A percentile compares a stretch with the other conserved stretches of the same genome.
Conservation (phyloP, 1,139 yeast species). For the Blastobotrys persicus region DNA sequence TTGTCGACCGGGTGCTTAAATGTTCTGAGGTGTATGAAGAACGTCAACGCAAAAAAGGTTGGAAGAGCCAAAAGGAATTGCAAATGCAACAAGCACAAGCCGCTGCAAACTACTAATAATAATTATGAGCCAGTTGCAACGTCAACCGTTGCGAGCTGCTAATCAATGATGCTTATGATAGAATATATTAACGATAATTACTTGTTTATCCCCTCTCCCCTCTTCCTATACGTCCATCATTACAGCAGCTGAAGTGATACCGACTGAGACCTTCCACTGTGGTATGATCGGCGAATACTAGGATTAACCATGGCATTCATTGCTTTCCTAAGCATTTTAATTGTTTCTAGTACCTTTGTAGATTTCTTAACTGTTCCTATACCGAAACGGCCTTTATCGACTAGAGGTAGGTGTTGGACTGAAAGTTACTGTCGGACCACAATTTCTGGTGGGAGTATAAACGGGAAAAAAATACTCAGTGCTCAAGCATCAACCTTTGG, state of each 20-base stretch:
- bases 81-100: constrained; percentile 27
- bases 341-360: too few species aligned
- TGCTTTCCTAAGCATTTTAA: too few species aligned
- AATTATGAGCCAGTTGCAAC: not conserved
- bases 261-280: too few species aligned
- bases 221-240: too few species aligned
- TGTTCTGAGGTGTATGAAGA: constrained; percentile 71
- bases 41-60: constrained; percentile 74
- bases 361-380: too few species aligned
- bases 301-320: too few species aligned
- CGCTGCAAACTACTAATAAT: not conserved
- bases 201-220: too few species aligned
- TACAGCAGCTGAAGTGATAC: too few species aligned
- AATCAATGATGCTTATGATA: not conserved
- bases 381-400: too few species aligned
- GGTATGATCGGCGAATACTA: too few species aligned
- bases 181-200: not conserved
- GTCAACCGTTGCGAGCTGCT: not conserved
- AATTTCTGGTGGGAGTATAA: not conserved
- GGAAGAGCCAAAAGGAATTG: constrained; percentile 54
- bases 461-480: not conserved
- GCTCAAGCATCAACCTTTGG: not conserved
- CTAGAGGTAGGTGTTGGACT: too few species aligned
- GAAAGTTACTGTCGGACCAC: too few species aligned
- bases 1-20: constrained; percentile 64